Evolutionary conservation across 176 grass and related monocot species (phyloP).

Genomic region (Areca catechu): DNA sequence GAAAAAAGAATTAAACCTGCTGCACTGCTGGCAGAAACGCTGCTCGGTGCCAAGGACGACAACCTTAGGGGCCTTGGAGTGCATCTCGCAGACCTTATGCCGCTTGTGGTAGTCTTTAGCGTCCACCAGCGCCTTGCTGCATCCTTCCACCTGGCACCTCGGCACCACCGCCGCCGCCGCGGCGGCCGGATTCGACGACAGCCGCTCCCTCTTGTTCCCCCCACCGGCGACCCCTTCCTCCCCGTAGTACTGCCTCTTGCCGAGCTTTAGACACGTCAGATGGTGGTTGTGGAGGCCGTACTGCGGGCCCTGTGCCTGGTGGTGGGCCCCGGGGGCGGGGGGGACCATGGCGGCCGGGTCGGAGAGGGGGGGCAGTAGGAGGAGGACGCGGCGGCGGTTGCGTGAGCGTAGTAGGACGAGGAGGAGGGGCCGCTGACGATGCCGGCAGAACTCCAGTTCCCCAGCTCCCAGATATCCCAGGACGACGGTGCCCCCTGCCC

Average conservation of each 20-base stretch:
- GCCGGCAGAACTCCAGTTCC: not conserved
- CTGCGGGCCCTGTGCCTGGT: no score
- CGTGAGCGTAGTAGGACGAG: not conserved
- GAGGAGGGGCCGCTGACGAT: not conserved
- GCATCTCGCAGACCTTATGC: conserved; percentile 8
- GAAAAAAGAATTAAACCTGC: not conserved
- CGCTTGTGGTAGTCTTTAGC: conserved; percentile 10
- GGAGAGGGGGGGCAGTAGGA: not conserved
- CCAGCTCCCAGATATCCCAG: conserved; percentile 1
- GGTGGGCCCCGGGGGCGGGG: not conserved
- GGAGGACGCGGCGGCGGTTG: not conserved
- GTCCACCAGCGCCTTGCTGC: not conserved
- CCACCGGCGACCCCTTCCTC: not conserved
- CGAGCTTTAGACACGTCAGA: conserved; percentile 4
- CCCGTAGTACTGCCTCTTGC: conserved; percentile 5
- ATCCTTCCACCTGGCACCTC: conserved; percentile 9
- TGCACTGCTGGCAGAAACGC: conserved; percentile 9
- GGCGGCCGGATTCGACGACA: not conserved
- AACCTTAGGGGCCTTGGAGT: conserved; percentile 11
- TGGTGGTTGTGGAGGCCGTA: not conserved
- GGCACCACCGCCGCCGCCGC: not conserved
- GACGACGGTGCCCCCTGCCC: not conserved
- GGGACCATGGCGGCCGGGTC: not conserved
- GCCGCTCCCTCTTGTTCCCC: no score
- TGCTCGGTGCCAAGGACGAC: conserved; percentile 5